Evolutionary conservation across 768 basidiomycete genomes (phyloP).

Genomic region (Sporobolomyces phaffii): DNA sequence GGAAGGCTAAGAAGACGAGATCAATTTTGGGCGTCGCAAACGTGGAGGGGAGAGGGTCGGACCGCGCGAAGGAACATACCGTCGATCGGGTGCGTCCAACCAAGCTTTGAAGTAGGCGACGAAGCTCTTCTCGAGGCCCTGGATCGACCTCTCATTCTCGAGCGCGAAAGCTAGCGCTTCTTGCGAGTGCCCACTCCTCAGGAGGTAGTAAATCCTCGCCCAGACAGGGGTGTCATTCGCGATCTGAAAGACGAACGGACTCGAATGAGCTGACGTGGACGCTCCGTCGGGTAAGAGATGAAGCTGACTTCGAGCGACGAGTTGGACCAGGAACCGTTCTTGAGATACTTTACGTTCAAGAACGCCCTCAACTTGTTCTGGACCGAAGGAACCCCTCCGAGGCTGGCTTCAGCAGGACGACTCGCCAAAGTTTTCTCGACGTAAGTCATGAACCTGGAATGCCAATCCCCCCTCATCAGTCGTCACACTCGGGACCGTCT

Average conservation of each 20-base stretch:
- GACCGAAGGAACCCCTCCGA: slow-evolving; percentile 87
- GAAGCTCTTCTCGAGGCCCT: slow-evolving; percentile 74
- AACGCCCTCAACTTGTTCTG: slow-evolving; percentile 86
- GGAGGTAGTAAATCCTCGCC: slow-evolving; percentile 87
- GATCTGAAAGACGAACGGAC: slow-evolving; percentile 51
- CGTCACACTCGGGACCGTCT: too few relatives aligned
- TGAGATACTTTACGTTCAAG: slow-evolving; percentile 69
- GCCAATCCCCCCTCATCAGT: neutral
- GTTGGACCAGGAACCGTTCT: slow-evolving; percentile 75
- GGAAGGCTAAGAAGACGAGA: slow-evolving; percentile 42
- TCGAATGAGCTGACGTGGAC: neutral
- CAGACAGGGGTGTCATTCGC: slow-evolving; percentile 82
- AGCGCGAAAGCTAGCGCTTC: slow-evolving; percentile 75
- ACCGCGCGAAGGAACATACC: too few relatives aligned
- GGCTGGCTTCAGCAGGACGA: slow-evolving; percentile 70
- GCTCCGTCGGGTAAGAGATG: neutral
- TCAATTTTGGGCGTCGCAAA: too few relatives aligned
- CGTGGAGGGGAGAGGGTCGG: neutral
- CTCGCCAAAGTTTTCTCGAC: slow-evolving; percentile 76
- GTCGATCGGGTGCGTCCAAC: slow-evolving; percentile 71
- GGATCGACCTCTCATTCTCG: slow-evolving; percentile 59
- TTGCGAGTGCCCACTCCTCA: slow-evolving; percentile 72
- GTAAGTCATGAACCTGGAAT: slow-evolving; percentile 45
- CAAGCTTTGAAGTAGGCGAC: slow-evolving; percentile 73
- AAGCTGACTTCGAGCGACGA: slow-evolving; percentile 65